Percentiles rank a stretch among this genome's conserved stretches.
phyloP scores from a whole-genome alignment of 352 stramenopile species.

The Phytophthora litchii region DNA sequence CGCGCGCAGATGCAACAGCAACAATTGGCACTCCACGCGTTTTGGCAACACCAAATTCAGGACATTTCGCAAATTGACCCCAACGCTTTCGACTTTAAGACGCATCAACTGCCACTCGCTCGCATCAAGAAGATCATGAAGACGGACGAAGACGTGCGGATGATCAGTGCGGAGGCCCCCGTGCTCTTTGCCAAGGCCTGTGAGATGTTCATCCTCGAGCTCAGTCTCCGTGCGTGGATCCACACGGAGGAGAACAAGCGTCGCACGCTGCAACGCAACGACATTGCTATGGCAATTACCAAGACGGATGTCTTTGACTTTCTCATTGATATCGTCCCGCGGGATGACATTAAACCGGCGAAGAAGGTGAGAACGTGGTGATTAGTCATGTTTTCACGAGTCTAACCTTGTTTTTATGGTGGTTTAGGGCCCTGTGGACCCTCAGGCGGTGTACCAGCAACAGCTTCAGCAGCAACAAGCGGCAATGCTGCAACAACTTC shows the following conservation, averaged over 20 bases:
- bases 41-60: slow-evolving; percentile 90
- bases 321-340: slow-evolving; percentile 91
- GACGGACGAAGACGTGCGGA: slow-evolving; percentile 93
- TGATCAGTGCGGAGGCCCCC: slow-evolving; percentile 93
- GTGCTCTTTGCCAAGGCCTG: slow-evolving; percentile 95
- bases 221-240: slow-evolving; percentile 89
- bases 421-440: slow-evolving; percentile 61
- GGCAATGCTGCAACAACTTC: slow-evolving; percentile 87
- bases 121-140: slow-evolving; percentile 98
- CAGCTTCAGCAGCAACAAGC: slow-evolving; percentile 89
- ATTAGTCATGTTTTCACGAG: neutral
- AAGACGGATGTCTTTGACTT: slow-evolving; percentile 94
- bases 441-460: slow-evolving; percentile 86
- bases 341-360: slow-evolving; percentile 86
- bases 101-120: slow-evolving; percentile 90
- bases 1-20: slow-evolving; percentile 90
- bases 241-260: slow-evolving; percentile 94
- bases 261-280: slow-evolving; percentile 91
- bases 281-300: slow-evolving; percentile 91
- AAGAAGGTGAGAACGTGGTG: slow-evolving; percentile 64
- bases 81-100: slow-evolving; percentile 88
- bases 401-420: slow-evolving; percentile 13
- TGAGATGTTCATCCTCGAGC: slow-evolving; percentile 94
- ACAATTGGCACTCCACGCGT: slow-evolving; percentile 83
- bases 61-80: slow-evolving; percentile 90